A percentile compares a stretch with the other conserved stretches of the same genome.
These are phyloP conservation scores for Lactarius vividus DNA, from an alignment of 768 basidiomycete genomes.

Conservation along the genomic window DNA sequence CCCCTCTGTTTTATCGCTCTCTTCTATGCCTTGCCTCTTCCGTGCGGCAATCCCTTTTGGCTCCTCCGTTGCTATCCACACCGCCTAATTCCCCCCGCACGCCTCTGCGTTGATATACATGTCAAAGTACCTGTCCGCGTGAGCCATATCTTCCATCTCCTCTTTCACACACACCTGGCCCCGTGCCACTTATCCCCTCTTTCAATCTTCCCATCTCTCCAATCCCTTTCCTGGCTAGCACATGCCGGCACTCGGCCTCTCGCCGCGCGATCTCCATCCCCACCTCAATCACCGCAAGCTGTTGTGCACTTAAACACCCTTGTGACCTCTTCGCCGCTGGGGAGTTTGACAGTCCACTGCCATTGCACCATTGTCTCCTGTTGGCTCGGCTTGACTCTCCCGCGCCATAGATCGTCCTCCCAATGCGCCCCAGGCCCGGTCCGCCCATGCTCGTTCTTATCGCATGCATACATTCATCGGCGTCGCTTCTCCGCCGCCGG, in stretches of 20 bases:
- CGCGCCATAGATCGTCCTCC: conserved; percentile 27
- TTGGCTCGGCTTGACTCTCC: conserved; percentile 4
- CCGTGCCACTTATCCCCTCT: background rate
- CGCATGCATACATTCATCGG: conserved; percentile 20
- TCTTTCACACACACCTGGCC: conserved; percentile 7
- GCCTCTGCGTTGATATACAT: conserved; percentile 41
- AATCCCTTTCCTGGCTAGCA: conserved; percentile 1
- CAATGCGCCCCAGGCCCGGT: conserved; percentile 11
- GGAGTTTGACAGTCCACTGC: background rate
- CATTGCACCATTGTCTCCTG: conserved; percentile 10
- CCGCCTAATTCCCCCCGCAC: conserved; percentile 30
- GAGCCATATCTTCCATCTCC: conserved; percentile 22
- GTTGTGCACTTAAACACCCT: conserved; percentile 4
- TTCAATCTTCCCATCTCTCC: background rate
- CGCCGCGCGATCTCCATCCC: conserved; percentile 17
- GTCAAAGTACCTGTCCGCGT: conserved; percentile 39
- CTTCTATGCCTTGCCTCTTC: conserved; percentile 6
- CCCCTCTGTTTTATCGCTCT: conserved; percentile 16
- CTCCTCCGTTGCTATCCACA: background rate
- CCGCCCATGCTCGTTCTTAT: conserved; percentile 5
- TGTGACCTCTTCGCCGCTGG: conserved; percentile 7
- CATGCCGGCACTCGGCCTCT: background rate
- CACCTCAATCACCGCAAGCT: conserved; percentile 14
- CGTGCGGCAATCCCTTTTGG: conserved; percentile 14
- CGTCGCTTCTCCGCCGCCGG: conserved; percentile 21